Base-by-base conservation (phyloP, 176 grass and related monocot genomes). In the Ensete ventricosum region DNA sequence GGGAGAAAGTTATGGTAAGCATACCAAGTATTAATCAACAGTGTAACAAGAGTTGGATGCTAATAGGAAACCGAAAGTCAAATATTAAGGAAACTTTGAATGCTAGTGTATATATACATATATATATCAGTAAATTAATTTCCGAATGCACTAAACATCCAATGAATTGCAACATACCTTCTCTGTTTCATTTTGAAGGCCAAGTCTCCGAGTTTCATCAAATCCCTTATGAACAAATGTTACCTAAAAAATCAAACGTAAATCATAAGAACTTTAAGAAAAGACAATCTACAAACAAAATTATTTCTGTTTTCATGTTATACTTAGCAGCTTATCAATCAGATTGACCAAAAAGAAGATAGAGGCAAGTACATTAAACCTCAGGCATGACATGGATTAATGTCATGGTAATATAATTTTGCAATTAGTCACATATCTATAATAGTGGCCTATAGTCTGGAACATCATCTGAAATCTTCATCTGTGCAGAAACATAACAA, bases 211-310 rank as follows among this genome's bases (percentile, higher is more conserved):
- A 52, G 86, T 94, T 89, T 99, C 91, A 80, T 99, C 95, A 60
- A 91, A 99, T 81, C 95, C 95, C 89, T 99, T 99, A 77, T 99
- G 95, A 74, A 89, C 79, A 94, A 91, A 94, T 13, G 95, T 99
- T 52, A 76, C 82, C 95, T 99, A 84, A 74, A 70, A 83, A 71
- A 50, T 49, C 4, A 74, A 16, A 53, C 62, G 65, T 16, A 74
- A 67, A 73, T 48, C 19, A 34, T 13, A 71, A 50, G 55, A 51
- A 49, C 3, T 82, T 54, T 12, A 79, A 81, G 50, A 60, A 71
- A 69, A 0, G 22, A 49, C 52, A 81, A 29, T 25, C 19, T 53
- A 54, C 64, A 67, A 59, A 77, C 55, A 27, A 50, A 19, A 67
- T 16, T 4, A 34, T 34, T 34, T 34, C 29, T 4, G 3, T 34